Percentiles rank a stretch among this genome's conserved stretches.
phyloP scores from a whole-genome alignment of 2,329 filamentous ascomycete genomes.

The Parastagonospora nodorum region DNA sequence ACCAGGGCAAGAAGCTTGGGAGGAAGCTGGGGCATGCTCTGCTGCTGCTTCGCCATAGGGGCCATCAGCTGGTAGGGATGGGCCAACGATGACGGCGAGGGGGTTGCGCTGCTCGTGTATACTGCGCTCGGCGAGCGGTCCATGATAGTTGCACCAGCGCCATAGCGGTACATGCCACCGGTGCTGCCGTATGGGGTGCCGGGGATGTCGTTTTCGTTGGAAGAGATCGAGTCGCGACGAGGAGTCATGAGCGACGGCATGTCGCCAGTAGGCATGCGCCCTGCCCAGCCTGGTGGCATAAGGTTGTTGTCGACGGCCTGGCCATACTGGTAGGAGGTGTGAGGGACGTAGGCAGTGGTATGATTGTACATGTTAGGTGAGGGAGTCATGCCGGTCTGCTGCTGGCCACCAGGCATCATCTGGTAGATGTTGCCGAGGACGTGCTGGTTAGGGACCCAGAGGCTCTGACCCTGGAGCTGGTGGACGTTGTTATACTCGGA shows the following conservation, averaged over 20 bases:
- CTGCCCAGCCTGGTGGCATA: slow-evolving; percentile 53
- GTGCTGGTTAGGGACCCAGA: slow-evolving; percentile 47
- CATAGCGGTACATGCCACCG: slow-evolving; percentile 52
- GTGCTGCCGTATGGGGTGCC: slow-evolving; percentile 52
- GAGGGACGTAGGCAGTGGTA: slow-evolving; percentile 50
- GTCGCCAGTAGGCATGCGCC: slow-evolving; percentile 52
- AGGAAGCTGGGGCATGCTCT: slow-evolving; percentile 47
- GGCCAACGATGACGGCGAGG: slow-evolving; percentile 55
- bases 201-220: slow-evolving; percentile 58
- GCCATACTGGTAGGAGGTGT: slow-evolving; percentile 50
- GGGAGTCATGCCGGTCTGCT: slow-evolving; percentile 36
- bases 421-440: slow-evolving; percentile 41
- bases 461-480: slow-evolving; percentile 43
- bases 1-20: slow-evolving; percentile 53
- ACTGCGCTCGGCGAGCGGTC: slow-evolving; percentile 56
- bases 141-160: slow-evolving; percentile 52
- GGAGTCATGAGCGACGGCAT: slow-evolving; percentile 58
- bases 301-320: slow-evolving; percentile 54
- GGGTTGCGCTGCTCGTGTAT: slow-evolving; percentile 55
- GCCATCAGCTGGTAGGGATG: slow-evolving; percentile 51
- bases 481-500: slow-evolving; percentile 42
- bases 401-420: slow-evolving; percentile 40
- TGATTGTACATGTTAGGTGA: slow-evolving; percentile 54
- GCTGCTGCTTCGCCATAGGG: slow-evolving; percentile 44
- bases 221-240: slow-evolving; percentile 58